Evolutionary conservation across 2,329 filamentous ascomycete species (phyloP).

Genomic region (Pseudocercospora pini-densiflorae): DNA sequence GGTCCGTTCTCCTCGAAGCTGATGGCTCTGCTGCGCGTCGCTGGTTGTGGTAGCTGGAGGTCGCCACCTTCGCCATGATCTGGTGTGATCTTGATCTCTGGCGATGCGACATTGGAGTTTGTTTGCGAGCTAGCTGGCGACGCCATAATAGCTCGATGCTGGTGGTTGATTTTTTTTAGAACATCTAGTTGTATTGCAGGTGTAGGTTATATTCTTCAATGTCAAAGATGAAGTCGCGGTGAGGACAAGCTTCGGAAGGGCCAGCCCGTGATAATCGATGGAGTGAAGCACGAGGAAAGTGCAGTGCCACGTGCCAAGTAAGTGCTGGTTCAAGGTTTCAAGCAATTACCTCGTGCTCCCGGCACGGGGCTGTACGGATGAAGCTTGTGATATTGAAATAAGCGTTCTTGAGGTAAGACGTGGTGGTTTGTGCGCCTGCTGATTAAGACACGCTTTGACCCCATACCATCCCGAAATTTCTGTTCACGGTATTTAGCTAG

Average conservation of each 20-base stretch:
- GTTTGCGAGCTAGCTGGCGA: slow-evolving; percentile 7
- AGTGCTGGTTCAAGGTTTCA: neutral
- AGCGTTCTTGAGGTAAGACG: neutral
- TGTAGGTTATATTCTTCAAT: neutral
- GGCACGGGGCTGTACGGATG: neutral
- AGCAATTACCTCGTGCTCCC: neutral
- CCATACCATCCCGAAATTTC: slow-evolving; percentile 4
- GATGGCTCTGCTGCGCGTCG: neutral
- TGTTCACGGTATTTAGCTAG: neutral
- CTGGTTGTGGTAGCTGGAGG: neutral
- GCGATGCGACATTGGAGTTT: neutral
- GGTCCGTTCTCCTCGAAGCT: slow-evolving; percentile 2
- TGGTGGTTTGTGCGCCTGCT: slow-evolving; percentile 4
- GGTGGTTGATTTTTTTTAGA: neutral
- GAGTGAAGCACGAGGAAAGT: slow-evolving; percentile 6
- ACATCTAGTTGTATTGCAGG: neutral
- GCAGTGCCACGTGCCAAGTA: slow-evolving; percentile 4
- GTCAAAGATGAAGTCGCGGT: neutral
- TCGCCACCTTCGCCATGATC: slow-evolving; percentile 4
- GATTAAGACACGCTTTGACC: slow-evolving; percentile 8
- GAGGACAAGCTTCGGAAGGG: neutral
- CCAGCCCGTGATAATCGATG: neutral
- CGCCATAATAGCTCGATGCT: neutral
- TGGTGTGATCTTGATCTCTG: slow-evolving; percentile 8
- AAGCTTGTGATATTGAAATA: slow-evolving; percentile 1